Evolutionary conservation across 2,329 filamentous ascomycete species (phyloP).

Genomic region (Chlorencoelia australis): DNA sequence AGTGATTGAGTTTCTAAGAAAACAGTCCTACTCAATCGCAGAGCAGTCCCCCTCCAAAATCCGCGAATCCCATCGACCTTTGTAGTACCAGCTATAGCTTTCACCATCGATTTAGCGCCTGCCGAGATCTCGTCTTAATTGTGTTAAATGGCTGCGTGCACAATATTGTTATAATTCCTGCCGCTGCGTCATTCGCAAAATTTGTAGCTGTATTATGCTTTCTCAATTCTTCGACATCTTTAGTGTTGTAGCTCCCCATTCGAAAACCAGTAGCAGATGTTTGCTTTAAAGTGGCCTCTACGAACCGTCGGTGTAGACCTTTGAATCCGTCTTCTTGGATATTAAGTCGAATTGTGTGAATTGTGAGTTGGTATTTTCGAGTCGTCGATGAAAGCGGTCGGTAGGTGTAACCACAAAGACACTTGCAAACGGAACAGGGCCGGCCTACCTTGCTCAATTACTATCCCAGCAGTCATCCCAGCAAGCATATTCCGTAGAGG

Average conservation of each 20-base stretch:
- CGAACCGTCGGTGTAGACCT: slow-evolving; percentile 35
- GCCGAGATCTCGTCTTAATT: slow-evolving; percentile 53
- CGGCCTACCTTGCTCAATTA: too few species aligned
- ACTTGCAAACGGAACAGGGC: too few species aligned
- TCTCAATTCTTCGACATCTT: slow-evolving; percentile 34
- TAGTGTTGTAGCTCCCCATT: slow-evolving; percentile 33
- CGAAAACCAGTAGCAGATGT: slow-evolving; percentile 37
- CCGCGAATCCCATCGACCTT: slow-evolving; percentile 47
- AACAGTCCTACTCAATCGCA: slow-evolving; percentile 54
- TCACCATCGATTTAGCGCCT: slow-evolving; percentile 43
- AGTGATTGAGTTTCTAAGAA: too few species aligned
- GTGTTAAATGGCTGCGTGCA: slow-evolving; percentile 52
- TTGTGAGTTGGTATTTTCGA: slow-evolving; percentile 24
- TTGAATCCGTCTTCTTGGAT: slow-evolving; percentile 31
- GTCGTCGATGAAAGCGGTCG: slow-evolving; percentile 43
- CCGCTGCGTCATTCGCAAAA: slow-evolving; percentile 51
- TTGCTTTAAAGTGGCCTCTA: slow-evolving; percentile 38
- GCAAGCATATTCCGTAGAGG: slow-evolving; percentile 48
- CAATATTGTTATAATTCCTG: slow-evolving; percentile 50
- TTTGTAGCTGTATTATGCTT: slow-evolving; percentile 38
- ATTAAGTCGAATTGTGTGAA: slow-evolving; percentile 28
- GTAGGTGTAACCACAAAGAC: slow-evolving; percentile 58
- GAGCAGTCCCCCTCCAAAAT: slow-evolving; percentile 59
- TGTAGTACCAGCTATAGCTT: slow-evolving; percentile 45
- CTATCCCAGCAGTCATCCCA: slow-evolving; percentile 52